Base-by-base conservation (phyloP, 2,329 filamentous ascomycete genomes). In the Neospermospora avenae region DNA sequence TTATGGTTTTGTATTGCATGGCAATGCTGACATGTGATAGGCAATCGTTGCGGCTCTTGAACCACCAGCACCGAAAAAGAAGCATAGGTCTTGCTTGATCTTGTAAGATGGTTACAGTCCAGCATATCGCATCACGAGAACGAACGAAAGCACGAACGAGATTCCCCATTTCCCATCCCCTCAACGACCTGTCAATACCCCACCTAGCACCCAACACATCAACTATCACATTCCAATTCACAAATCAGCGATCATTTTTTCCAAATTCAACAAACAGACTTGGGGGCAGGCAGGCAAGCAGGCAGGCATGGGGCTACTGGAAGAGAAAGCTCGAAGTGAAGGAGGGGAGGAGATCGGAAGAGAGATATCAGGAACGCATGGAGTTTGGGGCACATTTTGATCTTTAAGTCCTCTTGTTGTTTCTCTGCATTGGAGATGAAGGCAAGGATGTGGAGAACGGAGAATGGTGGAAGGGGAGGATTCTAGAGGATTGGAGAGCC, bases 31-130 rank as follows among this genome's bases (percentile, higher is more conserved):
- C 28, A 35, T 25, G 4, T 54, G 46, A 59, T 65, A 96, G 93
- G 93, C 93, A 28, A 98, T 98, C 71, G 93, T 98, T 66, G 93
- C 93, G 65, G 93, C 93, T 44, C 81, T 98, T 66, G 93, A 98
- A 77, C 93, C 93, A 45, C 90, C 90, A 22, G 82, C 86, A 62
- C 86, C 87, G 57, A 95, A 93, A 83, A 92, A 91, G 81, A 88
- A 84, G 77, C 79, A 77, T 63, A 81, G 84, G 75, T 88, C 84
- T 75, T 93, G 89, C 76, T 78, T 85, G 67, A 76, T 93, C 74
- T 82, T 92, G 73, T 93, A 68, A 68, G 52, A 25, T 48, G 22
- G 55, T 56, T 57, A 48, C 37, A 31, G 22, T 48, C 54, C 28
- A 48, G 20, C 7, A 31, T 10, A 31, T 31, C 28, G 11, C 53